phyloP scores from a whole-genome alignment of 1,284 basidiomycete genomes.

The Tremellales sp. region DNA sequence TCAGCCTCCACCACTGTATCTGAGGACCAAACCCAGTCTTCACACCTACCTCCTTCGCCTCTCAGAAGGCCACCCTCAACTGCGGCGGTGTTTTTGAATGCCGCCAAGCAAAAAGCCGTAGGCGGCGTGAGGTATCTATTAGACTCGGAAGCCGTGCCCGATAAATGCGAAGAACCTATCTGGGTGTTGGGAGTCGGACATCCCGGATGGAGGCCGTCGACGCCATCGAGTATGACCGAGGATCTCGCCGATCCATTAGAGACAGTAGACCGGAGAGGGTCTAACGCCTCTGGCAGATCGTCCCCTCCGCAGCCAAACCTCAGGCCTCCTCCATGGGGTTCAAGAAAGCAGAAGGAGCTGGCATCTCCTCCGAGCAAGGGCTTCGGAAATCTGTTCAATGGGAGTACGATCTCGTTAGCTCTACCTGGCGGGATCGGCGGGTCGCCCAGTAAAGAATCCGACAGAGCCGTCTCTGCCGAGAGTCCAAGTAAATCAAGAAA shows the following conservation, averaged over 20 bases:
- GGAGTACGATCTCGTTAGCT: constrained; percentile 29
- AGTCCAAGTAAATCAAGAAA: constrained; percentile 34
- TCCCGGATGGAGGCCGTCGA: constrained; percentile 50
- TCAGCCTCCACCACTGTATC: constrained; percentile 19
- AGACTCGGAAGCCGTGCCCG: constrained; percentile 71
- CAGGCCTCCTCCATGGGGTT: constrained; percentile 28
- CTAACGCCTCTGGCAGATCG: constrained; percentile 54
- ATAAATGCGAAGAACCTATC: constrained; percentile 71
- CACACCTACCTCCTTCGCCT: constrained; percentile 29
- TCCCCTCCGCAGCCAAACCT: constrained; percentile 31
- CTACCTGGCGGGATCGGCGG: constrained; percentile 17
- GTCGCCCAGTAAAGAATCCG: constrained; percentile 22
- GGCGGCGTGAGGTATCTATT: constrained; percentile 67
- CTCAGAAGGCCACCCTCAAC: constrained; percentile 34
- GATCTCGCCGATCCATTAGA: constrained; percentile 9
- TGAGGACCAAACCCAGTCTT: constrained; percentile 6
- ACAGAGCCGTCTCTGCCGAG: constrained; percentile 9
- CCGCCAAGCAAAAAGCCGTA: constrained; percentile 45
- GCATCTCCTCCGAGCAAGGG: constrained; percentile 25
- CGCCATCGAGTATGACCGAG: constrained; percentile 17
- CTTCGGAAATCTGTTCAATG: constrained; percentile 44
- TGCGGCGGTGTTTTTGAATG: constrained; percentile 40
- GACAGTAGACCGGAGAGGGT: constrained; percentile 38
- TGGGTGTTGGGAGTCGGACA: constrained; percentile 80
- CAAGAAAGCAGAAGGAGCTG: constrained; percentile 22